Base-by-base conservation (phyloP, 768 basidiomycete species). In the Xanthoconium purpureum region DNA sequence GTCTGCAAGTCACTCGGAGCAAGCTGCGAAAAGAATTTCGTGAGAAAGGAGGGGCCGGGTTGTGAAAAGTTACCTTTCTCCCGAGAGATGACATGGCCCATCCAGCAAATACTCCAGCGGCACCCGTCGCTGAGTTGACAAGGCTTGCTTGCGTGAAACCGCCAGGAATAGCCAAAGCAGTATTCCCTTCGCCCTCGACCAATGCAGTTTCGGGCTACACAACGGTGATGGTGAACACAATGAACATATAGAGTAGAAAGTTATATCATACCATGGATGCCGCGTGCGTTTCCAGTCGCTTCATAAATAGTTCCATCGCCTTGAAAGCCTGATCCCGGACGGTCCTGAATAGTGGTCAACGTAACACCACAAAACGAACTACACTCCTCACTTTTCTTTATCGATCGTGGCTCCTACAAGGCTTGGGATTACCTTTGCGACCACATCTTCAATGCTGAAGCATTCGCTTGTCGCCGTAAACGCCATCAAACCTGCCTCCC, bases 321-420 rank as follows among this genome's bases (percentile, higher is more conserved):
- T 91, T 96, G 79, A 96, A 98, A 3, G 92, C 96, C 65, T 98
- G 96, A 72, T 98, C 95, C 18, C 97, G 84, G 0, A 98, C 96
- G 8, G 92, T 71, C 63, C 96, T 98, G 62, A 18, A 48, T 4
- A 29, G 14, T 17, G 14, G 32, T 50, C 47, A 52, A 56, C 32
- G 17, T 29, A 54, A 40, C 5, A 18, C 10, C 3, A 53, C 14
- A 45, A 1, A 20, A 15, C 5, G 6, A 55, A 33, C 10, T 2
- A 17, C 4, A 10, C 9, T 8, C 63, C 83, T 54, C 65, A 97
- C 95, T 95, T 98, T 70, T 99, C 96, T 68, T 88, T 88, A 68
- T 98, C 96, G 17, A 98, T 79, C 66, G 94, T 73, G 1, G 89
- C 80, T 47, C 84, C 85, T 3, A 88, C 78, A 71, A 98, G 83